Evolutionary conservation across 768 basidiomycete species (phyloP).

Genomic region (Trametes cingulata): DNA sequence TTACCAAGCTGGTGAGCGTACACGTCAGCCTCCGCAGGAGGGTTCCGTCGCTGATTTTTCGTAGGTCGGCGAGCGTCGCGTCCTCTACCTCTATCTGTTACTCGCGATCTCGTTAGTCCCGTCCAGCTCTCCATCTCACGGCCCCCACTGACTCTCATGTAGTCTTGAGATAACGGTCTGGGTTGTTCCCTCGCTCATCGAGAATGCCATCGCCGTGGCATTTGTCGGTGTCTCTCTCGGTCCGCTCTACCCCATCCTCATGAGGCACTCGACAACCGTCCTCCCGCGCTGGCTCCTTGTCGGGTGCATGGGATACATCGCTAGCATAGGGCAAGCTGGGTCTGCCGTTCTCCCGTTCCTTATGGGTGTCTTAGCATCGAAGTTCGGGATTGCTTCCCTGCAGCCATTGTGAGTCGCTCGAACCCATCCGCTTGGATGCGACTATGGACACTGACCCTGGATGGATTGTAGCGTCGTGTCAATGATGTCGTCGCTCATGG

Average conservation of each 20-base stretch:
- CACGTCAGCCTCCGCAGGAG: too few species aligned
- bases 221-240: conserved; percentile 43
- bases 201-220: conserved; percentile 48
- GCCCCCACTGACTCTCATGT: too few species aligned
- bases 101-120: too few species aligned
- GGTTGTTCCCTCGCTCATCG: conserved; percentile 53
- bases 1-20: conserved; percentile 24
- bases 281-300: conserved; percentile 71
- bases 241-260: conserved; percentile 54
- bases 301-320: conserved; percentile 46
- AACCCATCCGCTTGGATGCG: too few species aligned
- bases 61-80: too few species aligned
- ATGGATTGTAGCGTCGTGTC: conserved; percentile 45
- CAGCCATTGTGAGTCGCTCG: conserved; percentile 70
- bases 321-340: conserved; percentile 60
- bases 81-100: too few species aligned
- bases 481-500: conserved; percentile 59
- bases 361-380: conserved; percentile 67
- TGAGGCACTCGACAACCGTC: conserved; percentile 70
- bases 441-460: neutral
- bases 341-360: conserved; percentile 73
- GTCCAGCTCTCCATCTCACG: too few species aligned
- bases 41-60: too few species aligned
- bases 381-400: conserved; percentile 57
- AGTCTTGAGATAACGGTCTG: conserved; percentile 42